Evolutionary conservation across 305 asterid species (phyloP), one percentile per base, ranked within the genome.

Genomic region (Fraxinus baroniana): DNA sequence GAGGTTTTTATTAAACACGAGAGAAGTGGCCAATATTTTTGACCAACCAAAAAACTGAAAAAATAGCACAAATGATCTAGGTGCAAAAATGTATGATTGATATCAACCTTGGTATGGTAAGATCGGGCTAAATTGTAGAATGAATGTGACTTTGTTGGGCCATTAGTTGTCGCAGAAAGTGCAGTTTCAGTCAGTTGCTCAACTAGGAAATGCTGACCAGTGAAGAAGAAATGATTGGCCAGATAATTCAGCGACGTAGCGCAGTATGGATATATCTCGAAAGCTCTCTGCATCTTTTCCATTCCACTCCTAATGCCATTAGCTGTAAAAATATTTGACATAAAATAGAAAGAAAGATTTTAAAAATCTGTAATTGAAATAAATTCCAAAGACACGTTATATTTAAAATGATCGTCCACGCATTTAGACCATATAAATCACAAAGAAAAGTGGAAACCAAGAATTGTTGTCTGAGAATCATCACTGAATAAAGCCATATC

Each of bases 151-250:
- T 94, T 96, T 39, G 98, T 96, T 57, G 99, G 98, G 85, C 98
- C 98, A 62, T 96, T 98, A 90, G 85, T 86, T n/a, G 94, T 91
- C 57, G 91, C 98, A 85, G 94, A 89, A 80, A 96, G 95, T 80
- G 99, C 99, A 82, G 98, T 94, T 90, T 96, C 99, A 76, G 97
- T 94, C 86, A 96, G 86, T 86, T 96, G 97, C 93, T 93, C 98
- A 83, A 94, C 99, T 64, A 94, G 89, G 91, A 91, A 93, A 91
- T 96, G 99, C 85, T 94, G 97, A 28, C 99, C 98, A 79, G 98
- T 96, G 92, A 91, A 94, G 93, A 96, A 96, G 92, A 93, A 96
- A 89, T 96, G 98, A 86, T 94, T 92, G 22, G 99, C 99, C 82
- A 94, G 92, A 89, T 94, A 94, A 89, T 96, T 96, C 89, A 96